Evolutionary conservation across 495 filamentous ascomycete species (phyloP), one percentile per base, ranked within the genome.

Genomic region (Thozetella sp.): DNA sequence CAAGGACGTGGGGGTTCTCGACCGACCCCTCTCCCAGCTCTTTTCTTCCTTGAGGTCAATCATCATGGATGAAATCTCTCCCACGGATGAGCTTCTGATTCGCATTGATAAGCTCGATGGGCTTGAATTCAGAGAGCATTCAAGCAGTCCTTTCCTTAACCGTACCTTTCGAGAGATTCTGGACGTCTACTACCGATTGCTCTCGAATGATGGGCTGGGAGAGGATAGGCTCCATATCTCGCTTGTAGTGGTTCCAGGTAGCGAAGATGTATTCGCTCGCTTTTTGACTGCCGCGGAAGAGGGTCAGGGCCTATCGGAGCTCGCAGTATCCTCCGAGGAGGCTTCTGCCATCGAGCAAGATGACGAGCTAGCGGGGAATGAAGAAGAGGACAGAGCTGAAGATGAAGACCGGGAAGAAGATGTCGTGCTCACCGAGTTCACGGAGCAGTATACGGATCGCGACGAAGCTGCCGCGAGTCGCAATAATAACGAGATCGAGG

Each of bases 21-120:
- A 86, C 51, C 67, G 81, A 20, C 76, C 77, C 17, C 72, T 97
- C 25, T 69, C 72, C 22, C 77, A 82, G 27, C 76, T 97, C 22
- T 79, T 97, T 53, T 67, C 77, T 43, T 83, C 83, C 27, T 83
- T 91, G 60, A 88, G 91, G 45, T 69, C 78, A 24, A 82, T 92
- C 6, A 84, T 97, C 58, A 76, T 77, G 25, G 81, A 88, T 20
- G 90, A 89, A 63, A 78, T 95, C 22, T 71, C 74, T 20, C 76
- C 86, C 25, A 82, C 87, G 26, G 88, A 93, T 58, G 87, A 93
- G 59, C 72, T 96, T 50, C 78, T 87, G 23, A 75, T 95, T 58
- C 80, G 85, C 51, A 78, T 96, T 56, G 84, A 88, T 19, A 76
- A 84, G 23, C 76, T 95, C 57, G 88, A 83, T 62, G 6, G 43